These are phyloP conservation scores for Coelastrella sp. DNA, from an alignment of 139 green algal species.

Conservation along the genomic window DNA sequence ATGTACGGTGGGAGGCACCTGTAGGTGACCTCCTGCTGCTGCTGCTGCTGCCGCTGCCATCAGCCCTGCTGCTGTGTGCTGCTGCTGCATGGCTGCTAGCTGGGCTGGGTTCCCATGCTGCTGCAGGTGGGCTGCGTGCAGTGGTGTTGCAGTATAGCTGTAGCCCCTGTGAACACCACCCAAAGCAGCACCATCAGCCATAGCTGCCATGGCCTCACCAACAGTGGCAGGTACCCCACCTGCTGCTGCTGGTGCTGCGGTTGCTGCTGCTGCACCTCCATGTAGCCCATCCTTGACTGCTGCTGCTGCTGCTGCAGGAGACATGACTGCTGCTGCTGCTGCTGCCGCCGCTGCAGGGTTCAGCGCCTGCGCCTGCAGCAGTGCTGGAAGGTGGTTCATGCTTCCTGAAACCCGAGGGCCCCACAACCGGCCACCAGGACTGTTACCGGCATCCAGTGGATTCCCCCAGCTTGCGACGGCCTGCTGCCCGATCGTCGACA, in stretches of 20 bases:
- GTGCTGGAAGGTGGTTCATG: constrained; percentile 41
- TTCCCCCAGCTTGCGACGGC: constrained; percentile 39
- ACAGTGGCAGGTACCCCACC: background rate
- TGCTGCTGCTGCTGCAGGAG: background rate
- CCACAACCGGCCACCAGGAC: constrained; percentile 11
- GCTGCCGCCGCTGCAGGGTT: background rate
- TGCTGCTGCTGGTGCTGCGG: background rate
- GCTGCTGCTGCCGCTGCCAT: background rate
- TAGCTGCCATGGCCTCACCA: constrained; percentile 36
- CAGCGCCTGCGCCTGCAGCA: constrained; percentile 8
- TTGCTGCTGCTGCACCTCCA: background rate
- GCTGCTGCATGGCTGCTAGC: background rate
- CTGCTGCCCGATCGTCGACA: constrained; percentile 50
- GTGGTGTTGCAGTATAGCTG: constrained; percentile 24
- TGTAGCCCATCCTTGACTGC: background rate
- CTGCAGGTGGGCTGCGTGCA: constrained; percentile 27
- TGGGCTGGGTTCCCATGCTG: constrained; percentile 17
- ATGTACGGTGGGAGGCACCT: background rate
- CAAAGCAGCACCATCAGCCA: constrained; percentile 19
- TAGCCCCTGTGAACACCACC: constrained; percentile 33
- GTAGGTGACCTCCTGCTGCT: background rate
- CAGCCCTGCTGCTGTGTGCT: background rate
- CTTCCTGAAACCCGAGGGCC: background rate
- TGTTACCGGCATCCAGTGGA: constrained; percentile 15
- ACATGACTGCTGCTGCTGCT: constrained; percentile 10